Percentiles rank a stretch among this genome's conserved stretches.
phyloP scores from a whole-genome alignment of 2,329 filamentous ascomycete genomes.

The Knufia petricola region DNA sequence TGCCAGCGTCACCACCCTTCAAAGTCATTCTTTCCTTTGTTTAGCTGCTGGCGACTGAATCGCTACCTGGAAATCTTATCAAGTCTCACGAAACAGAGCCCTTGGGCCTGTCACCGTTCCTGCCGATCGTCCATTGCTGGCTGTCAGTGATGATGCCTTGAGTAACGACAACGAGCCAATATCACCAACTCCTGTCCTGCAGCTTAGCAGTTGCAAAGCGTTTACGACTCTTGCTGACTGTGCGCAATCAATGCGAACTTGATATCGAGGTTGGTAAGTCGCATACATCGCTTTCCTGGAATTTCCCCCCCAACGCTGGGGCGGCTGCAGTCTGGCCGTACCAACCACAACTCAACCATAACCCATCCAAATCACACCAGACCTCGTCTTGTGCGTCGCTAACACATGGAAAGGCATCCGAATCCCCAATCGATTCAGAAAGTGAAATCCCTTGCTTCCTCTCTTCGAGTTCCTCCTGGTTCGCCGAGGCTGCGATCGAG shows the following conservation, averaged over 20 bases:
- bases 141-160: constrained; percentile 6
- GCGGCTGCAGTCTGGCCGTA: neutral
- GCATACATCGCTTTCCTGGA: neutral
- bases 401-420: neutral
- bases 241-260: constrained; percentile 3
- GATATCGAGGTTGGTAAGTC: constrained; percentile 4
- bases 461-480: constrained; percentile 1
- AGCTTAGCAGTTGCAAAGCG: neutral
- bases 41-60: neutral
- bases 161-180: constrained; percentile 2
- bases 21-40: constrained; percentile 8
- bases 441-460: neutral
- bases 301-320: neutral
- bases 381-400: neutral
- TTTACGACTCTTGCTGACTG: neutral
- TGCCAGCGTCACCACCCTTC: constrained; percentile 5
- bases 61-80: neutral
- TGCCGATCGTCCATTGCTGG: neutral
- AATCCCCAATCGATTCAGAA: neutral
- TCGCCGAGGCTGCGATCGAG: neutral
- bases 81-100: neutral
- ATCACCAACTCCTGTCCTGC: neutral
- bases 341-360: constrained; percentile 1
- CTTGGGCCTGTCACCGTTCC: neutral
- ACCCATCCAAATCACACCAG: neutral